Percentiles rank a stretch among this genome's conserved stretches.
Evolutionary conservation across 1,284 basidiomycete genomes (phyloP).

Genomic region (Leccinum subatratum): DNA sequence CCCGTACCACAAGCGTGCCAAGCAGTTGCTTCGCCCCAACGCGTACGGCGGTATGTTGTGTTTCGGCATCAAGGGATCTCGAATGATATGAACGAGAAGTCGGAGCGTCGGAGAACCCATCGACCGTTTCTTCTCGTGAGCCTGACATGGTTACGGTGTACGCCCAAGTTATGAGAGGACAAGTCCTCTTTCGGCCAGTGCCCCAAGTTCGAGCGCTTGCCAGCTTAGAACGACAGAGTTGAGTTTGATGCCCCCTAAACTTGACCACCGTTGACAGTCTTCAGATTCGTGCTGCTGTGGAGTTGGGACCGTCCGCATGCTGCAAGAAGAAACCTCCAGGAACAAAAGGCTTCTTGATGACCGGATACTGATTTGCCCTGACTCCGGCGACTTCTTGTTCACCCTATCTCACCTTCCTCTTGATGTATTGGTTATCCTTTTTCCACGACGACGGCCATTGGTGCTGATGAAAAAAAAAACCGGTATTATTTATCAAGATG

Average conservation of each 20-base stretch:
- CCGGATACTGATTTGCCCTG: slow-evolving; percentile 1
- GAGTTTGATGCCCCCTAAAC: slow-evolving; percentile 9
- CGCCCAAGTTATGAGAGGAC: background rate
- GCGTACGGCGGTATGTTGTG: slow-evolving; percentile 74
- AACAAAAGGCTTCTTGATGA: slow-evolving; percentile 8
- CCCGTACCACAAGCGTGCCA: slow-evolving; percentile 58
- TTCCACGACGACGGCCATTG: background rate
- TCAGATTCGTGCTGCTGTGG: background rate
- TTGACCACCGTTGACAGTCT: slow-evolving; percentile 4
- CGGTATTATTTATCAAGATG: background rate
- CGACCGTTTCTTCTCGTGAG: background rate
- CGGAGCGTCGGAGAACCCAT: background rate
- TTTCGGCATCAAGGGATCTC: slow-evolving; percentile 72
- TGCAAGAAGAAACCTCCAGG: background rate
- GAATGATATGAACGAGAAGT: slow-evolving; percentile 1
- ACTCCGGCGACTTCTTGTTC: background rate
- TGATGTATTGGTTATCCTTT: background rate
- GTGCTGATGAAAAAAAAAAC: background rate
- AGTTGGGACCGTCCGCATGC: background rate
- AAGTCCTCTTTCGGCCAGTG: background rate
- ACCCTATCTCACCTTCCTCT: background rate
- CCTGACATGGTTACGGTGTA: slow-evolving; percentile 7
- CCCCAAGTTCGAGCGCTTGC: background rate
- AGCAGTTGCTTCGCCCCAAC: slow-evolving; percentile 53
- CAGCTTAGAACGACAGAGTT: background rate